Evolutionary conservation across 176 grass and related monocot species (phyloP).

Genomic region (Triticum aestivum): DNA sequence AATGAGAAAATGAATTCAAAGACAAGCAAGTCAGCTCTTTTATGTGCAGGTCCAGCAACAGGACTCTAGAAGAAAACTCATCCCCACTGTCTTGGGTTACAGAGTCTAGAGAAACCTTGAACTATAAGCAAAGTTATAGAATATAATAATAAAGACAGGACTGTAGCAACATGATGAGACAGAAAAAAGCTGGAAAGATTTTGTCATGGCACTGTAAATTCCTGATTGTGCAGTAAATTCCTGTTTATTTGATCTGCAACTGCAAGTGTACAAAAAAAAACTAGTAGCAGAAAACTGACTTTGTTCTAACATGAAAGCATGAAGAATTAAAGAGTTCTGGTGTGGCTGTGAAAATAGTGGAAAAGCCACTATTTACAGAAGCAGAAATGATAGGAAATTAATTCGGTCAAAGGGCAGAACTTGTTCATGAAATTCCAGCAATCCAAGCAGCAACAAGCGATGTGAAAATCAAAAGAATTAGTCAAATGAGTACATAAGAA

Average conservation of each 20-base stretch:
- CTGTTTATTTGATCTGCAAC: not conserved
- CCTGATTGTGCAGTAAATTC: not conserved
- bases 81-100: not conserved
- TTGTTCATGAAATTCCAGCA: constrained; percentile 92
- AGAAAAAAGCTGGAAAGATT: not conserved
- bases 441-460: constrained; percentile 69
- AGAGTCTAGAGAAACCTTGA: constrained; percentile 2
- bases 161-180: constrained; percentile 13
- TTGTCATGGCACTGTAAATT: not conserved
- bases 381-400: not conserved
- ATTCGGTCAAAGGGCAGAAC: not conserved
- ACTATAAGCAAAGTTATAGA: constrained; percentile 9
- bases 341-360: constrained; percentile 52
- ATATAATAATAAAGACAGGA: not conserved
- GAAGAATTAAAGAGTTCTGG: constrained; percentile 78
- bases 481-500: not conserved
- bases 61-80: not conserved
- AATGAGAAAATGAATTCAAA: constrained; percentile 19
- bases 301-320: constrained; percentile 46
- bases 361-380: constrained; percentile 19
- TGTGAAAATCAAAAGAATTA: constrained; percentile 3
- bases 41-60: constrained; percentile 8
- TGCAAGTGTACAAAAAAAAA: not conserved
- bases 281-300: not conserved
- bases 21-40: not conserved